Evolutionary conservation across 2,329 filamentous ascomycete species (phyloP).

Genomic region (Aspergillus sergii): DNA sequence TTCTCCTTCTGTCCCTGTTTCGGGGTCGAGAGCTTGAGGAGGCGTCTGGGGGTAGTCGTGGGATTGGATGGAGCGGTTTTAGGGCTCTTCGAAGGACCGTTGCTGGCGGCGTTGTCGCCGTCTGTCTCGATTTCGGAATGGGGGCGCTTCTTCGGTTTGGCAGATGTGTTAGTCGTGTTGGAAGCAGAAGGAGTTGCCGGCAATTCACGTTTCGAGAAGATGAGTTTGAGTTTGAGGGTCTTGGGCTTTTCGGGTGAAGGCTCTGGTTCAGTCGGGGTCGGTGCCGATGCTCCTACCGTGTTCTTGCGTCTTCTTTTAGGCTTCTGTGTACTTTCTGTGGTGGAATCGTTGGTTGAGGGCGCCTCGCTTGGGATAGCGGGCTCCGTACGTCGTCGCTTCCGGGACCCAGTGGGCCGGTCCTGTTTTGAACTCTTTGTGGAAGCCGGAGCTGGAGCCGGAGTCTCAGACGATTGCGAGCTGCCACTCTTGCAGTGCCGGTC

Average conservation of each 20-base stretch:
- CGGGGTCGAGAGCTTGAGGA: constrained; percentile 3
- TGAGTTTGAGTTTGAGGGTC: constrained; percentile 18
- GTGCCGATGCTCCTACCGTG: neutral
- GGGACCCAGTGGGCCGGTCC: constrained; percentile 12
- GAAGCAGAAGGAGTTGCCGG: neutral
- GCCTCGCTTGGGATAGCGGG: neutral
- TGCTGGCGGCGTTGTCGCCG: neutral
- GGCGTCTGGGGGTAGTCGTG: neutral
- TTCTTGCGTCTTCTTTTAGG: constrained; percentile 20
- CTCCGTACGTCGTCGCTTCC: constrained; percentile 22
- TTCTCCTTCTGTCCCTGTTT: neutral
- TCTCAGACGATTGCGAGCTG: neutral
- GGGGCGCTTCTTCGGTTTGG: constrained; percentile 20
- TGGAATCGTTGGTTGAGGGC: constrained; percentile 1
- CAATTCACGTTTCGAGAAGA: constrained; percentile 13
- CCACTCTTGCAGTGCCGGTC: constrained; percentile 16
- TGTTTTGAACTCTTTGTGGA: neutral
- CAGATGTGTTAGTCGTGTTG: constrained; percentile 1
- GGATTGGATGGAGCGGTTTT: neutral
- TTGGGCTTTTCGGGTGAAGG: constrained; percentile 8
- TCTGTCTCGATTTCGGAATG: constrained; percentile 16
- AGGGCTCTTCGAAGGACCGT: constrained; percentile 5
- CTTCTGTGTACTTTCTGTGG: constrained; percentile 2
- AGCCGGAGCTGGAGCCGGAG: neutral
- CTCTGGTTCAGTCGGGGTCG: neutral